A percentile compares a stretch with the other conserved stretches of the same genome.
These are phyloP conservation scores for Cryptococcus neoformans DNA, from an alignment of 1,284 basidiomycete species.

Conservation along the genomic window DNA sequence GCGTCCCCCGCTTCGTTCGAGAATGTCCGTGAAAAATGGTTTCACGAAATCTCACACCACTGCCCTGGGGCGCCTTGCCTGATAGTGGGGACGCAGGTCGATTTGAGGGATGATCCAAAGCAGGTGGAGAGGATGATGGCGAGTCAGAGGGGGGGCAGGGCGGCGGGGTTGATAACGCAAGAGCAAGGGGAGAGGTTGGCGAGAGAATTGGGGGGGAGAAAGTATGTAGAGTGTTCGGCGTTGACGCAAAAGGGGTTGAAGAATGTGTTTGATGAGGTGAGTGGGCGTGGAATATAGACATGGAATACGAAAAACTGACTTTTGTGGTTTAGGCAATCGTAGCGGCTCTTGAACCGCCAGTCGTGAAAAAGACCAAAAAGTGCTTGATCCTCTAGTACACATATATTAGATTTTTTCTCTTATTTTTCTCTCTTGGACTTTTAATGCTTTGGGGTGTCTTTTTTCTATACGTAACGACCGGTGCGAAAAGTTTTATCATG, in stretches of 20 bases:
- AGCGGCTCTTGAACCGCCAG: conserved; percentile 94
- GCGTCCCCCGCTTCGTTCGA: conserved; percentile 98
- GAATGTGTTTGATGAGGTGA: conserved; percentile 99
- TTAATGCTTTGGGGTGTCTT: background rate
- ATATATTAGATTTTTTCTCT: conserved; percentile 42
- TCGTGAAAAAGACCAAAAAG: conserved; percentile 75
- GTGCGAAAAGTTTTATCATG: too few relatives aligned
- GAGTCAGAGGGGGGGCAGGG: too few relatives aligned
- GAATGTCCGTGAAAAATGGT: conserved; percentile 99
- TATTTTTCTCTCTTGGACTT: background rate
- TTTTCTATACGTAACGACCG: too few relatives aligned
- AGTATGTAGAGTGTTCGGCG: conserved; percentile 99
- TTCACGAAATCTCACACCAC: conserved; percentile 99
- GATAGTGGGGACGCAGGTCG: conserved; percentile 97
- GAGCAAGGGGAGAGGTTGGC: conserved; percentile 93
- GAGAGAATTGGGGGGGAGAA: conserved; percentile 92
- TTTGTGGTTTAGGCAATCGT: conserved; percentile 66
- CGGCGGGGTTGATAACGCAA: conserved; percentile 71
- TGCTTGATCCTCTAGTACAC: conserved; percentile 81
- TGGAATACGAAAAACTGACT: background rate
- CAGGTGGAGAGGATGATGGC: conserved; percentile 85
- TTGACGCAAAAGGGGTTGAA: conserved; percentile 98
- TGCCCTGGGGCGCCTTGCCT: conserved; percentile 99
- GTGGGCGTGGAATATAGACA: conserved; percentile 37
- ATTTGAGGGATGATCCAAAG: conserved; percentile 88